Conservation (phyloP, 1,284 basidiomycete species). For the Malassezia yamatoensis region DNA sequence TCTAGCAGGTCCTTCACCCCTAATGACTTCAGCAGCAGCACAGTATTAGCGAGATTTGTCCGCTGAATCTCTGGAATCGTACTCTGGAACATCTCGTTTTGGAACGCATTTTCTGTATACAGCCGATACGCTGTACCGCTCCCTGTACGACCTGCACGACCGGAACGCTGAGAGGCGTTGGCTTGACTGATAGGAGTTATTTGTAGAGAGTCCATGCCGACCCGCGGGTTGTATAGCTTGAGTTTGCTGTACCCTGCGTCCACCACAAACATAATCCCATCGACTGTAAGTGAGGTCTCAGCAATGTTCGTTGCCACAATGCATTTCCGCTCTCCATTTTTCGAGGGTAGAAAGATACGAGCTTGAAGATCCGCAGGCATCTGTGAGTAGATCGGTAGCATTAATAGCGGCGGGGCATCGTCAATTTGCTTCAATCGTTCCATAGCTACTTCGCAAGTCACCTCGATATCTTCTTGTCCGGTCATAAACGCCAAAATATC, state of each 20-base stretch:
- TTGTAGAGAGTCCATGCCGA: conserved; percentile 97
- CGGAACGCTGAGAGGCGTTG: conserved; percentile 87
- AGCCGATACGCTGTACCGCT: conserved; percentile 77
- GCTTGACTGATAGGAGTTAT: conserved; percentile 93
- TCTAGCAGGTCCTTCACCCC: conserved; percentile 90
- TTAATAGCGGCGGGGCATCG: conserved; percentile 71
- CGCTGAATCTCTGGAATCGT: conserved; percentile 97
- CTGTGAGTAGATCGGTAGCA: conserved; percentile 95
- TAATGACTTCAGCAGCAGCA: conserved; percentile 82
- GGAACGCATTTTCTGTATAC: conserved; percentile 90
- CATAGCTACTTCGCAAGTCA: conserved; percentile 48
- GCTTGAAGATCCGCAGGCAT: conserved; percentile 99
- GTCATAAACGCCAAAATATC: conserved; percentile 99
- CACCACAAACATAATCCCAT: conserved; percentile 93
- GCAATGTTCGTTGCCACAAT: conserved; percentile 99
- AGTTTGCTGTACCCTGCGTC: conserved; percentile 94
- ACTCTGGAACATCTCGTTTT: conserved; percentile 89
- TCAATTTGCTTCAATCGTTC: conserved; percentile 84
- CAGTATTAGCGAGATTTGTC: conserved; percentile 93
- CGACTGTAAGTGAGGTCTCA: conserved; percentile 86
- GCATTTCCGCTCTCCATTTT: conserved; percentile 88
- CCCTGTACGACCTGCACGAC: conserved; percentile 90
- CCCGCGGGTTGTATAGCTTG: conserved; percentile 97
- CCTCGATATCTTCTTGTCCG: conserved; percentile 95
- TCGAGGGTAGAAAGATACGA: conserved; percentile 88